These are phyloP conservation scores for Zymoseptoria tritici DNA, from an alignment of 2,329 filamentous ascomycete genomes.

Conservation along the genomic window DNA sequence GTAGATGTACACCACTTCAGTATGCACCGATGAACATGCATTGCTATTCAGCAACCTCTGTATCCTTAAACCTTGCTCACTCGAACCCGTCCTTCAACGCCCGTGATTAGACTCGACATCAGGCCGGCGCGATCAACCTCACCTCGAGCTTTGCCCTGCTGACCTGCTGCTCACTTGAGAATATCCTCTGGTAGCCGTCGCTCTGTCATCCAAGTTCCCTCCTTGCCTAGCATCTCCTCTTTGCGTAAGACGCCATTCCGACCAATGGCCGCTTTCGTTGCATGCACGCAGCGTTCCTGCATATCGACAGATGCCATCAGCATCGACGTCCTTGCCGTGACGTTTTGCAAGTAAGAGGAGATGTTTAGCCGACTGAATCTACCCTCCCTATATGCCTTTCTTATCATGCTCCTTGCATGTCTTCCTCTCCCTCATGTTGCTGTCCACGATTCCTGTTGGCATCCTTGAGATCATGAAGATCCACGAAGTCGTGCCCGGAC, in stretches of 20 bases:
- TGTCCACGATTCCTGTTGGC: slow-evolving; percentile 21
- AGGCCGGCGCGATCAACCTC: no score
- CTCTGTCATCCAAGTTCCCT: not conserved
- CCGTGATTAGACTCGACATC: no score
- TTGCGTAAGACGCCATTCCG: not conserved
- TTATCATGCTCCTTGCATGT: not conserved
- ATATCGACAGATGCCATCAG: not conserved
- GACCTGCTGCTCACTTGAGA: no score
- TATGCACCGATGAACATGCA: no score
- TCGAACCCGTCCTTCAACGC: no score
- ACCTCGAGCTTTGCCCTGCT: no score
- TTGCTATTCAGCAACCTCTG: no score
- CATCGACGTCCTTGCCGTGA: not conserved
- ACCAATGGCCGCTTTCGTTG: not conserved
- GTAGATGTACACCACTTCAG: no score
- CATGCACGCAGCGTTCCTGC: not conserved
- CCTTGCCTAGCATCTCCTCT: not conserved
- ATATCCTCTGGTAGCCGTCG: not conserved
- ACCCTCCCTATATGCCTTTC: not conserved
- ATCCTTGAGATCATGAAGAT: slow-evolving; percentile 26
- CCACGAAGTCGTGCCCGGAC: slow-evolving; percentile 12
- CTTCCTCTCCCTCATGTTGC: slow-evolving; percentile 17
- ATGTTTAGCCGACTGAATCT: not conserved
- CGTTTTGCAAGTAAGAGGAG: not conserved
- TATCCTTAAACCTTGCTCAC: no score